Evolutionary conservation across 768 basidiomycete genomes (phyloP).

Genomic region (Vishniacozyma victoriae): DNA sequence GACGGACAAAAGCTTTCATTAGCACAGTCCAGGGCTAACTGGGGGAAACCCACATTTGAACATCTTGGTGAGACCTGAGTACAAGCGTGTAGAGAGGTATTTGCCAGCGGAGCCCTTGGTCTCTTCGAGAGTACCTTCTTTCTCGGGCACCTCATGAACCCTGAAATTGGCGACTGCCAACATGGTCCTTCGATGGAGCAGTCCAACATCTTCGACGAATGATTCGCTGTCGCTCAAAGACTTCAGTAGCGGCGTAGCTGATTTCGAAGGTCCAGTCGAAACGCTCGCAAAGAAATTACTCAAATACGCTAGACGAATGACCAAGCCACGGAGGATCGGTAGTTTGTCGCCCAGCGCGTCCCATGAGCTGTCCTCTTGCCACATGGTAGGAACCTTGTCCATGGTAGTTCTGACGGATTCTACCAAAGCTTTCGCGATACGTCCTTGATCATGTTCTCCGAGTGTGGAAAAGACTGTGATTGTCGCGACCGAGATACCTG

Average conservation of each 20-base stretch:
- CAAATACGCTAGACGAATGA: constrained; percentile 58
- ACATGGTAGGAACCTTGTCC: constrained; percentile 49
- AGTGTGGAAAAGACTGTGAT: constrained; percentile 57
- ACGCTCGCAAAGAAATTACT: constrained; percentile 81
- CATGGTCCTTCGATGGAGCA: constrained; percentile 59
- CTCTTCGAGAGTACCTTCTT: no score
- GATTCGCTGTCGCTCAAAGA: constrained; percentile 63
- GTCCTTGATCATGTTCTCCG: constrained; percentile 56
- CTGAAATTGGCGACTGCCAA: background rate
- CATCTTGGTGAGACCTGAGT: constrained; percentile 68
- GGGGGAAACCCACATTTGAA: constrained; percentile 73
- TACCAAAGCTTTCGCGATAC: constrained; percentile 11
- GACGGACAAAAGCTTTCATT: constrained; percentile 70
- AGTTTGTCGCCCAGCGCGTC: constrained; percentile 47
- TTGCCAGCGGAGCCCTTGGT: constrained; percentile 52
- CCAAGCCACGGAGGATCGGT: constrained; percentile 47
- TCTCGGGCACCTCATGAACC: no score
- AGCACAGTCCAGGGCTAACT: background rate
- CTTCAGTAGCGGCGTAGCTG: constrained; percentile 67
- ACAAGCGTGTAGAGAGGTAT: constrained; percentile 72
- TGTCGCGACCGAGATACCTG: constrained; percentile 66
- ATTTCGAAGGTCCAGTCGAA: constrained; percentile 72
- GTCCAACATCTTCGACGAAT: constrained; percentile 66
- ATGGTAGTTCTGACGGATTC: constrained; percentile 3
- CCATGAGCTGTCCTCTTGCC: constrained; percentile 12